phyloP scores from a whole-genome alignment of 257 asterid species.

The Rauvolfia tetraphylla region DNA sequence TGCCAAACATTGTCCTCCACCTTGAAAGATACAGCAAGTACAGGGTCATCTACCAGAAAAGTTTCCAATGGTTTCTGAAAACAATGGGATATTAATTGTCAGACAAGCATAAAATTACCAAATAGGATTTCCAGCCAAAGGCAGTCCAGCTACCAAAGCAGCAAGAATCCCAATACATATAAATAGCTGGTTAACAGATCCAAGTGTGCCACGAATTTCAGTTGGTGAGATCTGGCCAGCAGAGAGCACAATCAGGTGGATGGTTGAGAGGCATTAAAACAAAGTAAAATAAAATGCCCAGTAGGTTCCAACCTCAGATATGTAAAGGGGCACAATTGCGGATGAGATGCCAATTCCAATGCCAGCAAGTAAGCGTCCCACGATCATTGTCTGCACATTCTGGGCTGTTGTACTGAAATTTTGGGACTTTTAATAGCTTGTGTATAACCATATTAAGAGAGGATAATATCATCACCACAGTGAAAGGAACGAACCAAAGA shows the following conservation, averaged over 20 bases:
- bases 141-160: constrained; percentile 90
- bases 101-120: constrained; percentile 51
- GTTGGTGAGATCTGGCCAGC: constrained; percentile 79
- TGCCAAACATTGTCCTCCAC: constrained; percentile 98
- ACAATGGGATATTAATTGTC: not conserved
- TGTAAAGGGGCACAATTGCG: constrained; percentile 95
- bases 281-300: not conserved
- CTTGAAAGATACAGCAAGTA: constrained; percentile 33
- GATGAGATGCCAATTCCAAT: constrained; percentile 93
- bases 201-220: constrained; percentile 92
- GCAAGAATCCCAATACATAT: constrained; percentile 90
- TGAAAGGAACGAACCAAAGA: constrained; percentile 60
- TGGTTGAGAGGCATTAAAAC: constrained; percentile 13
- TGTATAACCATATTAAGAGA: constrained; percentile 10
- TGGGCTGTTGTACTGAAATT: constrained; percentile 69
- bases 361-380: constrained; percentile 87
- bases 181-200: constrained; percentile 87
- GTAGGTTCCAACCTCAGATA: constrained; percentile 69
- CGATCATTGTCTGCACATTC: constrained; percentile 71
- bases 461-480: constrained; percentile 7
- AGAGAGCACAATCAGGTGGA: constrained; percentile 26
- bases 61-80: not conserved
- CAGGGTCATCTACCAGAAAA: not conserved
- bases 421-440: constrained; percentile 18
- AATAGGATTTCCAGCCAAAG: constrained; percentile 79